A percentile compares a stretch with the other conserved stretches of the same genome.
These are phyloP conservation scores for Solanum hybrid DNA, from an alignment of 305 asterid species.

Conservation along the genomic window DNA sequence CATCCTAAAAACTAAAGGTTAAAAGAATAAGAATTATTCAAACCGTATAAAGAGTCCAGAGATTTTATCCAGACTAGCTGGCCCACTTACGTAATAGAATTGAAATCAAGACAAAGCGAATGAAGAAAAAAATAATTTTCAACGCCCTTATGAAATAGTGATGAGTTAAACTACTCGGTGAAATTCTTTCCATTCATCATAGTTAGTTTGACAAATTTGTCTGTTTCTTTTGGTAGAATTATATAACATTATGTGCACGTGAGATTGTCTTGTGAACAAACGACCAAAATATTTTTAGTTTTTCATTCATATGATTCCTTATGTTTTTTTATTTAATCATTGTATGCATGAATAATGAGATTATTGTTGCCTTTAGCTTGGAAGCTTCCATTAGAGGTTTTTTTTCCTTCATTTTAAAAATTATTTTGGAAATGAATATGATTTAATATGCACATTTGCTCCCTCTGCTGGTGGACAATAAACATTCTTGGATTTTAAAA, in stretches of 20 bases:
- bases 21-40: too few species aligned
- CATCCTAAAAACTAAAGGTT: not conserved
- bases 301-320: not conserved
- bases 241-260: not conserved
- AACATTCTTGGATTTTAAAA: not conserved
- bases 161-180: not conserved
- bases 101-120: too few species aligned
- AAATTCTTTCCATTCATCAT: not conserved
- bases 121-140: too few species aligned
- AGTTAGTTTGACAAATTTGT: not conserved
- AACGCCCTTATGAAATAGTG: too few species aligned
- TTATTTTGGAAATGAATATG: not conserved
- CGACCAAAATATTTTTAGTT: not conserved
- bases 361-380: not conserved
- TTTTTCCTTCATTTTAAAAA: not conserved
- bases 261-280: slow-evolving; percentile 1
- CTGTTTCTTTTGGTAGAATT: not conserved
- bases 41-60: not conserved
- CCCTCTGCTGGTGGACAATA: not conserved
- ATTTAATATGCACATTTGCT: not conserved
- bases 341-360: not conserved
- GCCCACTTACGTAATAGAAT: too few species aligned
- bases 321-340: not conserved
- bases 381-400: not conserved
- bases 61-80: too few species aligned